Percentiles rank a stretch among this genome's conserved stretches.
Conservation (phyloP, 169 alveolate species). For the Plasmodium relictum region DNA sequence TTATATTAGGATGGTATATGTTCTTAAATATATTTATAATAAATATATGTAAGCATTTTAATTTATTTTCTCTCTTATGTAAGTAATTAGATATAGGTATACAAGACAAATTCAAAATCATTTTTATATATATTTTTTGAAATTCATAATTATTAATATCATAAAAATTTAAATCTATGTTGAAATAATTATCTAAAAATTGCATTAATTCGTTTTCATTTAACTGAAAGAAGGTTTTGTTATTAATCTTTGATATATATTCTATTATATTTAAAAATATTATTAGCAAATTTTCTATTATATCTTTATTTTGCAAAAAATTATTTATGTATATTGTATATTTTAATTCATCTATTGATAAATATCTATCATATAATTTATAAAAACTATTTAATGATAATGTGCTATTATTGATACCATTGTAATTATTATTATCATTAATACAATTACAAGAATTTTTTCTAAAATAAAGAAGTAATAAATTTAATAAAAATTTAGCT, state of each 20-base stretch:
- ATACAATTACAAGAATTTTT: neutral
- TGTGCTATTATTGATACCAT: neutral
- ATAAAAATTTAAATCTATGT: slow-evolving; percentile 32
- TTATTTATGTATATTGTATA: no score
- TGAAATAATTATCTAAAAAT: slow-evolving; percentile 40
- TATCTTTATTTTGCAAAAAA: neutral
- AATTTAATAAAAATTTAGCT: slow-evolving; percentile 31
- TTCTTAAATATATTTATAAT: slow-evolving; percentile 40
- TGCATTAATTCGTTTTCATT: slow-evolving; percentile 45
- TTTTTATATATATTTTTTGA: slow-evolving; percentile 33
- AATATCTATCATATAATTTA: neutral
- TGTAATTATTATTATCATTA: neutral
- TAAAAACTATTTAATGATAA: neutral
- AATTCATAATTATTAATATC: slow-evolving; percentile 29
- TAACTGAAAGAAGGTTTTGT: slow-evolving; percentile 45
- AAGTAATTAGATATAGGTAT: slow-evolving; percentile 52
- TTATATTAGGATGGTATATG: slow-evolving; percentile 42
- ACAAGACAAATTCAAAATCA: slow-evolving; percentile 34
- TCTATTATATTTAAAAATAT: slow-evolving; percentile 56
- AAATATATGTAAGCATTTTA: slow-evolving; percentile 34
- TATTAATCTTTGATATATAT: slow-evolving; percentile 37
- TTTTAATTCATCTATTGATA: neutral
- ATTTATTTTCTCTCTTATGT: slow-evolving; percentile 55
- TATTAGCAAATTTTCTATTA: slow-evolving; percentile 17
- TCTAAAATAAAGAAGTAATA: slow-evolving; percentile 3